These are phyloP conservation scores for Aspergillus pseudoglaucus DNA, from an alignment of 2,329 filamentous ascomycete species.

Conservation along the genomic window DNA sequence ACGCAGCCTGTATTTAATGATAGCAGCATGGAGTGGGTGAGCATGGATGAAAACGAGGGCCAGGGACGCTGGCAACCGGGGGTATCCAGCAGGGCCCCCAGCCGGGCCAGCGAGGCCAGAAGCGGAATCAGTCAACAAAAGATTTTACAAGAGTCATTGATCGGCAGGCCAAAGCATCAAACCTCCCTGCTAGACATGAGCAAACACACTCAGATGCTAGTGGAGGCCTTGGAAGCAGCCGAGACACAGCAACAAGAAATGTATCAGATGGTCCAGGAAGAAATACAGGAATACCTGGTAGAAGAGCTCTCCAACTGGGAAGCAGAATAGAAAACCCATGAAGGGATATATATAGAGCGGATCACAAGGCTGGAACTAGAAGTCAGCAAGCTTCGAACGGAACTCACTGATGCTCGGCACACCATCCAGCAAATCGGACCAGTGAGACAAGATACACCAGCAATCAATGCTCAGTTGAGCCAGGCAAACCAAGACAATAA, in stretches of 20 bases:
- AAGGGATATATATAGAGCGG: not conserved
- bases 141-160: too few relatives aligned
- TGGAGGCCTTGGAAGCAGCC: not conserved
- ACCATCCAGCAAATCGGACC: too few relatives aligned
- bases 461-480: too few relatives aligned
- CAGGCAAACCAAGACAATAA: not conserved
- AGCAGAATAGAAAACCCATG: not conserved
- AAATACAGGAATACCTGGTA: not conserved
- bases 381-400: too few relatives aligned
- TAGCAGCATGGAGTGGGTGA: not conserved
- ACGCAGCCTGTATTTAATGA: not conserved
- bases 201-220: not conserved
- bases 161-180: too few relatives aligned
- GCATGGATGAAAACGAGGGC: not conserved
- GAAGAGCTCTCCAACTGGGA: not conserved
- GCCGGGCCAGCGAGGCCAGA: not conserved
- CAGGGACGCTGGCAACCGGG: not conserved
- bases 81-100: not conserved
- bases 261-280: not conserved
- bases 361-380: too few relatives aligned
- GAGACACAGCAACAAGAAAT: not conserved
- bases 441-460: too few relatives aligned
- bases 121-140: too few relatives aligned
- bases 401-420: too few relatives aligned
- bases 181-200: too few relatives aligned